phyloP scores from a whole-genome alignment of 345 rosid genomes.

The Durio zibethinus region DNA sequence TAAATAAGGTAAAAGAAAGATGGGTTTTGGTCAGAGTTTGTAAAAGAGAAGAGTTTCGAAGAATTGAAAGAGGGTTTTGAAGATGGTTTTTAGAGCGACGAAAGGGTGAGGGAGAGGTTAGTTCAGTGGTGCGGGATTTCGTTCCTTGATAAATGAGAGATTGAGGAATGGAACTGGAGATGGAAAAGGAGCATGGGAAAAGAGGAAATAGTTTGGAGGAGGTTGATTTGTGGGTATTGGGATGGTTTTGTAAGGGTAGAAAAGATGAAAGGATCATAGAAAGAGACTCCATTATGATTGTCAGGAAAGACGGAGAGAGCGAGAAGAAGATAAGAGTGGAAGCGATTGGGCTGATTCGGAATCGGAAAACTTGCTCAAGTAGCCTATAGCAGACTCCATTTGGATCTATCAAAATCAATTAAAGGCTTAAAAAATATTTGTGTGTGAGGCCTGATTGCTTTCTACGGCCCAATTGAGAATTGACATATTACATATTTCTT shows the following conservation, averaged over 20 bases:
- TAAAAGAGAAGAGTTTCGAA: conserved; percentile 12
- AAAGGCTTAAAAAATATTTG: not conserved
- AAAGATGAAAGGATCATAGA: not conserved
- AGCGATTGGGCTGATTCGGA: not conserved
- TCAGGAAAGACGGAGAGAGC: not conserved
- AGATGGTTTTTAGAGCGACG: not conserved
- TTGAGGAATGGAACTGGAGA: not conserved
- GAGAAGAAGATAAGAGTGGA: not conserved
- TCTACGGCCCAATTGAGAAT: not conserved
- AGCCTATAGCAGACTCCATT: not conserved
- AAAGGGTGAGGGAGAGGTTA: not conserved
- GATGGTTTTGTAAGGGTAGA: not conserved
- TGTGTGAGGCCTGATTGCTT: not conserved
- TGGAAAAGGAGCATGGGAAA: not conserved
- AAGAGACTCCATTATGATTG: not conserved
- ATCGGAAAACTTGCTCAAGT: too few species aligned
- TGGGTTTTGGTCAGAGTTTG: conserved; percentile 31
- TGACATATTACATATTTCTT: too few species aligned
- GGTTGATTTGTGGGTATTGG: not conserved
- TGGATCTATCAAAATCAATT: not conserved
- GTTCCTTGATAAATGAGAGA: not conserved
- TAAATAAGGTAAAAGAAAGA: conserved; percentile 35
- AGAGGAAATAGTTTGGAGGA: not conserved
- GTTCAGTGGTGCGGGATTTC: not conserved
- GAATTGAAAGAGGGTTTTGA: not conserved